Evolutionary conservation across 306 rosid species (phyloP), one percentile per base, ranked within the genome.

Genomic region (Glycyrrhiza uralensis): DNA sequence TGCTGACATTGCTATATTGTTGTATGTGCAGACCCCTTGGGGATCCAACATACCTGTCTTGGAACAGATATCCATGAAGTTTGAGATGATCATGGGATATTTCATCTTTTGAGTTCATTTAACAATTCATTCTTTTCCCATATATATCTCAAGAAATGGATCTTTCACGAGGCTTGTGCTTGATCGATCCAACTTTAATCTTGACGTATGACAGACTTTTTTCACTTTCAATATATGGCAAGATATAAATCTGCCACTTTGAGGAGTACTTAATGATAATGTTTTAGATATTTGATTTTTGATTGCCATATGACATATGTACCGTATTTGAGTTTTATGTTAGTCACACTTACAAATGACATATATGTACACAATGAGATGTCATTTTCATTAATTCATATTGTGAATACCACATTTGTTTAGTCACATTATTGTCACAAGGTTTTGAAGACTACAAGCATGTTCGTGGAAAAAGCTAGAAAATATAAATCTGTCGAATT

Each of bases 1-100:
- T n/a, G n/a, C 46, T 78, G 73, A 79, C 68, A 45, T 50, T 75
- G 54, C 23, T 39, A 23, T 39, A 4, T 73, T 80, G 76, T 1
- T 60, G 81, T 74, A 62, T 14, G 30, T 81, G 93, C 96, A 93
- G 98, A 86, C 90, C 96, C 41, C 93, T 90, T 66, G 96, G 93
- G 32, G 98, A 93, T 80, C 92, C 96, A 52, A 81, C 96, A 24
- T 93, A 84, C 85, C 82, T 90, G 84, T 88, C 96, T 50, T 93
- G 98, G 98, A 90, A 93, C 86, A 88, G 44, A 79, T 59, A 72
- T 68, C 78, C 85, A 18, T 79, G 77, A 75, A 45, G 35, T 20
- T n/a, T 83, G 70, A 76, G 72, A 30, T 52, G 77, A 59, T 59
- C n/a, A 47, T 54, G 35, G 55, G 52, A 71, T 6, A n/a, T 55